These are phyloP conservation scores for Salicornia ramosissima DNA, from an alignment of 148 eudicot genomes.

Conservation along the genomic window DNA sequence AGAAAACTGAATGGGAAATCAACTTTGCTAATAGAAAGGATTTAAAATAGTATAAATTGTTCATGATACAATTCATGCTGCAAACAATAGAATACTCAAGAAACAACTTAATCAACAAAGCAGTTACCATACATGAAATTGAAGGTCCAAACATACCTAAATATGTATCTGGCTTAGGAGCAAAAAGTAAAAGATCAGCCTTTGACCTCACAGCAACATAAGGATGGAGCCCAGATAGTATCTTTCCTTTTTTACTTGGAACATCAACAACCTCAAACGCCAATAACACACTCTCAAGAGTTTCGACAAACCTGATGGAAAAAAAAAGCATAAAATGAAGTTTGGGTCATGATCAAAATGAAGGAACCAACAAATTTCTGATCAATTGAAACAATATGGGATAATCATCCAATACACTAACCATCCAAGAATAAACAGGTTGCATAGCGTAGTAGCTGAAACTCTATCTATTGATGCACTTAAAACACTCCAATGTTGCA, in stretches of 20 bases:
- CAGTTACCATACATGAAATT: no score
- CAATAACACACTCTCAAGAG: conserved; percentile 72
- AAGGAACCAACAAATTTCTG: background rate
- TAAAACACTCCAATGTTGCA: no score
- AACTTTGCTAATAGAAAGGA: background rate
- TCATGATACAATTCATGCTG: background rate
- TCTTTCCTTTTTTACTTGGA: conserved; percentile 39
- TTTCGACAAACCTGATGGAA: conserved; percentile 67
- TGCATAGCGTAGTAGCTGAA: background rate
- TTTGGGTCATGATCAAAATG: background rate
- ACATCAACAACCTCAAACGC: conserved; percentile 49
- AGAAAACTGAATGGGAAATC: background rate
- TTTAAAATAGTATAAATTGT: background rate
- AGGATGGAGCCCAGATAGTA: conserved; percentile 64
- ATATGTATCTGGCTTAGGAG: conserved; percentile 71
- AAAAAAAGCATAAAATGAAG: background rate
- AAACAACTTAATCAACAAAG: no score
- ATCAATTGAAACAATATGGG: background rate
- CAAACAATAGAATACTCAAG: background rate
- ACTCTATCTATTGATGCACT: no score
- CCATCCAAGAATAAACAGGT: background rate
- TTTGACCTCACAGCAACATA: conserved; percentile 49
- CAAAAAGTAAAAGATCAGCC: conserved; percentile 59
- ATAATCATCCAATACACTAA: background rate
- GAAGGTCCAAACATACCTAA: conserved; percentile 47